These are phyloP conservation scores for Paraphaeosphaeria minitans DNA, from an alignment of 2,329 filamentous ascomycete species.

Conservation along the genomic window DNA sequence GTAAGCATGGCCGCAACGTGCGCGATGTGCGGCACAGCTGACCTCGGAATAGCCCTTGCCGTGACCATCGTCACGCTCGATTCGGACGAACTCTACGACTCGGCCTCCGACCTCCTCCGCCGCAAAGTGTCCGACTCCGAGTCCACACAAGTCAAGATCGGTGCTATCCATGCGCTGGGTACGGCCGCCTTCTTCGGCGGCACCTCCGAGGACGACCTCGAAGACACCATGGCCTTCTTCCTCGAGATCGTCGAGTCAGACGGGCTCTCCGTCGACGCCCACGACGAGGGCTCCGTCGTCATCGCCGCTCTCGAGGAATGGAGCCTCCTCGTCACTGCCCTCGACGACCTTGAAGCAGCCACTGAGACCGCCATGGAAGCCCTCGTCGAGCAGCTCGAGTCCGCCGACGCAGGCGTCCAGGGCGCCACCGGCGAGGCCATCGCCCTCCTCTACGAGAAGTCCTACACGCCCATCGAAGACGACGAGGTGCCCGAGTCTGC, in stretches of 20 bases:
- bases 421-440: constrained; percentile 80
- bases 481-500: constrained; percentile 55
- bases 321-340: constrained; percentile 77
- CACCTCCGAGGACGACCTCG: constrained; percentile 68
- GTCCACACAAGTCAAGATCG: constrained; percentile 67
- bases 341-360: constrained; percentile 74
- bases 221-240: constrained; percentile 75
- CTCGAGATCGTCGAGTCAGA: constrained; percentile 81
- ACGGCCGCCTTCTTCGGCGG: constrained; percentile 78
- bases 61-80: constrained; percentile 72
- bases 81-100: constrained; percentile 69
- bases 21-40: constrained; percentile 14
- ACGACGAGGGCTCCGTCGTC: constrained; percentile 73
- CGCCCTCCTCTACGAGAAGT: constrained; percentile 80
- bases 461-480: constrained; percentile 63
- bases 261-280: constrained; percentile 71
- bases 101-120: constrained; percentile 63
- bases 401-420: constrained; percentile 72
- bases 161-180: constrained; percentile 74
- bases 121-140: constrained; percentile 69
- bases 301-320: constrained; percentile 76
- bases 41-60: constrained; percentile 59
- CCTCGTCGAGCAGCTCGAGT: constrained; percentile 85
- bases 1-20: constrained; percentile 32
- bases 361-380: constrained; percentile 77